Evolutionary conservation across 257 asterid genomes (phyloP).

Genomic region (Nicotiana obtusifolia): DNA sequence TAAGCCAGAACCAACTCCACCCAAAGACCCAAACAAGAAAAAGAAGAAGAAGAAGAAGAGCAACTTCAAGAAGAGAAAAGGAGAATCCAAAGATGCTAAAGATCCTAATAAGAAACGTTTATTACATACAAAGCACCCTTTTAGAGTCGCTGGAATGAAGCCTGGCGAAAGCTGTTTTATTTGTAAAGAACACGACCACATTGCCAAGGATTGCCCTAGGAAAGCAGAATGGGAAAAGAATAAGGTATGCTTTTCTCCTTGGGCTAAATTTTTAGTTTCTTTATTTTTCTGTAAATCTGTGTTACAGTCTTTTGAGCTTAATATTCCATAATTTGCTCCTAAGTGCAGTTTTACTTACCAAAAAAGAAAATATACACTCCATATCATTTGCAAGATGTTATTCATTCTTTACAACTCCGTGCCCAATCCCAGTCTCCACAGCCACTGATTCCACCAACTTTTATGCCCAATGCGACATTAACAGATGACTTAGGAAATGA

Average conservation of each 20-base stretch:
- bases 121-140: conserved; percentile 45
- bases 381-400: background rate
- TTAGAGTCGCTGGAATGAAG: conserved; percentile 84
- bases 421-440: background rate
- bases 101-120: conserved; percentile 35
- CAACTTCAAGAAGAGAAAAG: conserved; percentile 49
- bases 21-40: conserved; percentile 55
- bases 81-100: conserved; percentile 29
- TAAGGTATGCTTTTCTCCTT: conserved; percentile 41
- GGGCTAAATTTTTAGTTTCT: background rate
- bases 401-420: background rate
- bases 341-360: background rate
- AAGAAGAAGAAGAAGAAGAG: conserved; percentile 40
- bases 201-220: conserved; percentile 69
- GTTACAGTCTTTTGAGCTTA: background rate
- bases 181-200: conserved; percentile 69
- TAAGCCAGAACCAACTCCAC: conserved; percentile 56
- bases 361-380: background rate
- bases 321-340: background rate
- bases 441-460: background rate
- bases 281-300: background rate
- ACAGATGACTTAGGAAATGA: background rate
- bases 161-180: conserved; percentile 97
- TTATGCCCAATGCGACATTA: background rate
- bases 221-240: conserved; percentile 89